Evolutionary conservation across 306 rosid genomes (phyloP).

Genomic region (Acmispon strigosus): DNA sequence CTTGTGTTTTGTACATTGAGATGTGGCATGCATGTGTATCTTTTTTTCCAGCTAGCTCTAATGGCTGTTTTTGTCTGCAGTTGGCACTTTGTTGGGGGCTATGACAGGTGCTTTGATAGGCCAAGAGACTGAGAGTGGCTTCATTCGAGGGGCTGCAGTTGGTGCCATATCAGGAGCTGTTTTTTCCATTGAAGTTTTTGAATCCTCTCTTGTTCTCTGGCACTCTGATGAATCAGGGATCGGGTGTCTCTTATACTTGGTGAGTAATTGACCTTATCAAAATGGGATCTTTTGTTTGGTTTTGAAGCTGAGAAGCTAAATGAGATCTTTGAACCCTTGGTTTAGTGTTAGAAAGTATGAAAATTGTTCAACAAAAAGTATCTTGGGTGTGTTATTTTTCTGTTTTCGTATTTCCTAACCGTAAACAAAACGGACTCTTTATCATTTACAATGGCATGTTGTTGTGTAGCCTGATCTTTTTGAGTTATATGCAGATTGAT

Average conservation of each 20-base stretch:
- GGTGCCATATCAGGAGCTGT: constrained; percentile 99
- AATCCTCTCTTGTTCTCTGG: constrained; percentile 96
- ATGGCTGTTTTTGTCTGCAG: constrained; percentile 45
- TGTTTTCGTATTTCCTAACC: too few species aligned
- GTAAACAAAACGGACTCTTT: background rate
- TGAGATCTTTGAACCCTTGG: background rate
- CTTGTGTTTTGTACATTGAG: background rate
- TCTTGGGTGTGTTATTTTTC: too few species aligned
- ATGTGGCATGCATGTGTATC: background rate
- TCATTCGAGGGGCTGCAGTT: constrained; percentile 97
- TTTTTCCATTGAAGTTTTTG: constrained; percentile 97
- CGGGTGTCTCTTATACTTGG: constrained; percentile 90
- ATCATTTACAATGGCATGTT: background rate
- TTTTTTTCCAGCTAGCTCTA: constrained; percentile 6
- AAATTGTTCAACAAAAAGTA: too few species aligned
- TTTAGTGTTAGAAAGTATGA: too few species aligned
- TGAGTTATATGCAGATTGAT: constrained; percentile 62
- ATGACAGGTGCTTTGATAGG: constrained; percentile 98
- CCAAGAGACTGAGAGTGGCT: constrained; percentile 98
- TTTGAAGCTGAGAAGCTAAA: background rate
- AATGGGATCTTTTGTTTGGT: background rate
- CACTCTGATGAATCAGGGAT: constrained; percentile 97
- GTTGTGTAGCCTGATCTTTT: constrained; percentile 9
- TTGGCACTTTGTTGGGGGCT: constrained; percentile 91
- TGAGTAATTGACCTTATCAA: constrained; percentile 34